Base-by-base conservation (phyloP, 805 yeast species). In the Yamadazyma laniorum region DNA sequence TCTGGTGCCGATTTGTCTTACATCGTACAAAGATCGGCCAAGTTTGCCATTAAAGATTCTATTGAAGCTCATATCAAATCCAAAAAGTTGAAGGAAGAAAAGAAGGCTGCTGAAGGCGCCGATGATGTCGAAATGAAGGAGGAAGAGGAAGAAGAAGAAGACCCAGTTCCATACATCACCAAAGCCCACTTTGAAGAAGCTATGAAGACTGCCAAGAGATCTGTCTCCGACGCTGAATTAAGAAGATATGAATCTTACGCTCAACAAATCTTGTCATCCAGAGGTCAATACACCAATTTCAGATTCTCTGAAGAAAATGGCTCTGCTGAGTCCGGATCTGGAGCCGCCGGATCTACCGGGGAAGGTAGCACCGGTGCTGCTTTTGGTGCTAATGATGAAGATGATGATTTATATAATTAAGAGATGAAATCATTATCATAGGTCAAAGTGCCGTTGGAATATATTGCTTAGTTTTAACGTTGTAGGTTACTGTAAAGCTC, bases 181-280 rank as follows among this genome's bases (percentile, higher is more conserved):
- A 85, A 84, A 59, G 83, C 82, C 36, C 99, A 93, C 64, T 89
- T 93, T 55, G 96, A 93, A 67, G 98, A 93, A 74, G 99, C 99
- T 32, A 93, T 93, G 99, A 90, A 91, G 81, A 89, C 98, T 1
- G 99, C 99, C 37, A 85, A 89, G 67, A 85, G 98, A 56, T 90
- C 97, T 40, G 99, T 93, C 34, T 82, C 95, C 28, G 98, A 95
- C 58, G 86, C 96, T 26, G 99, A 93, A 68, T 77, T 93, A 58
- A 93, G 99, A 70, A 90, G 99, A 69, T 93, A 93, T 64, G 99
- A 93, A 72, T 95, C 98, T 6, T 93, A 91, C 58, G 95, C 96
- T 35, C 96, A 91, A 67, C 96, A 91, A 69, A 75, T 93, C 65
- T 95, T 84, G 65, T 87, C 95, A 41, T 85, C 96, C 1, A 87